Conservation (phyloP, 495 filamentous ascomycete genomes). For the Aspergillus sparsus region DNA sequence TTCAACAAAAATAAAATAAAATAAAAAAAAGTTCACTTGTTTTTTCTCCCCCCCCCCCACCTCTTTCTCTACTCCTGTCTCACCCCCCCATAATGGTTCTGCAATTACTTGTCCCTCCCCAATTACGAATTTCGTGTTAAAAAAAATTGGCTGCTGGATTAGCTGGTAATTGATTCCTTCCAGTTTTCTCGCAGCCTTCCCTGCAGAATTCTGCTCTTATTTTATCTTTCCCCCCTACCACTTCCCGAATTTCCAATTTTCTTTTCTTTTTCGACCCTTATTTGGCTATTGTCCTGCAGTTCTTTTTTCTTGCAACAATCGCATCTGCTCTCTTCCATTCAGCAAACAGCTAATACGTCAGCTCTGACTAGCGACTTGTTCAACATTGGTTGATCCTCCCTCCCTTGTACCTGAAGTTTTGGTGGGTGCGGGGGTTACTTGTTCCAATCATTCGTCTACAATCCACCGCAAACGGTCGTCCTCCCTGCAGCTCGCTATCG, state of each 20-base stretch:
- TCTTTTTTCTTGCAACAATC: not conserved
- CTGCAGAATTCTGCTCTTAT: slow-evolving; percentile 9
- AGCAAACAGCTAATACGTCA: no score
- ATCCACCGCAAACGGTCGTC: slow-evolving; percentile 45
- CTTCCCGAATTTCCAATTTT: slow-evolving; percentile 8
- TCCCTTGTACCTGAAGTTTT: slow-evolving; percentile 17
- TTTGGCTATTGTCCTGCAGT: slow-evolving; percentile 13
- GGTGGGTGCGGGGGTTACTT: slow-evolving; percentile 24
- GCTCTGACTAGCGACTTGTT: no score
- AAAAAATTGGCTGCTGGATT: slow-evolving; percentile 8
- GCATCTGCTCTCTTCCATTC: no score
- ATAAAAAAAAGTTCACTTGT: not conserved
- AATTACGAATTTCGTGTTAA: slow-evolving; percentile 4
- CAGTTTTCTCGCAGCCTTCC: slow-evolving; percentile 13
- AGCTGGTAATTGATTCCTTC: slow-evolving; percentile 13
- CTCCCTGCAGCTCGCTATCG: slow-evolving; percentile 3
- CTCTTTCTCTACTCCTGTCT: not conserved
- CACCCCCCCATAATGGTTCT: not conserved
- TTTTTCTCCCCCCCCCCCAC: not conserved
- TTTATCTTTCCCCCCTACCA: not conserved
- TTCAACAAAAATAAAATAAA: not conserved
- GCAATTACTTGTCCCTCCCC: slow-evolving; percentile 6
- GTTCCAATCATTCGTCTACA: slow-evolving; percentile 29
- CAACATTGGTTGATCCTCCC: slow-evolving; percentile 5
- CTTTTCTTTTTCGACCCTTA: slow-evolving; percentile 14